Conservation (phyloP, 2,329 filamentous ascomycete species). For the Sordariomycetes sp. region DNA sequence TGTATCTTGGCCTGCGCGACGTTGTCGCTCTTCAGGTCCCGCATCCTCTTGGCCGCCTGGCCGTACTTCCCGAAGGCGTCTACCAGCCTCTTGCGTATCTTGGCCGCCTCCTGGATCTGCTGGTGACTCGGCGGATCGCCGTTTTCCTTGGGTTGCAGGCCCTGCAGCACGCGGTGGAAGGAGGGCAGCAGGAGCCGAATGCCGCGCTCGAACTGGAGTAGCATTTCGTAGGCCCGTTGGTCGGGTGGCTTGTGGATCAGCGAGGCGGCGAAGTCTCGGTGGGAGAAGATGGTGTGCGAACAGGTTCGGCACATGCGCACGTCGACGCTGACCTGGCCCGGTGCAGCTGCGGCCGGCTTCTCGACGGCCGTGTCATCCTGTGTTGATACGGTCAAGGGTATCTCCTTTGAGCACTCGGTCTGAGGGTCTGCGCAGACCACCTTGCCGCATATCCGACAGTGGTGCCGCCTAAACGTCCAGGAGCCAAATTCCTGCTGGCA, state of each 20-base stretch:
- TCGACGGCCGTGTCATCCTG: constrained; percentile 30
- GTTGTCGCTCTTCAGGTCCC: constrained; percentile 66
- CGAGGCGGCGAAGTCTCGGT: constrained; percentile 69
- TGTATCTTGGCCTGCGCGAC: constrained; percentile 68
- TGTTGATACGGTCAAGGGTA: constrained; percentile 66
- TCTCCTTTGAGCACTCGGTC: constrained; percentile 76
- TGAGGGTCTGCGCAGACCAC: constrained; percentile 85
- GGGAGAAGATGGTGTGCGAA: constrained; percentile 50
- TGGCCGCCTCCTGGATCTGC: constrained; percentile 77
- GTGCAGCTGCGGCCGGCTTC: constrained; percentile 22
- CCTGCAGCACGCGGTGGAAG: constrained; percentile 69
- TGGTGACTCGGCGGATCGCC: constrained; percentile 40
- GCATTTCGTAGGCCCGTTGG: constrained; percentile 71
- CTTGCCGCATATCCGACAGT: constrained; percentile 86
- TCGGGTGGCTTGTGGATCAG: constrained; percentile 60
- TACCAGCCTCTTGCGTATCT: constrained; percentile 80
- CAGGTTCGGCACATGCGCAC: constrained; percentile 91
- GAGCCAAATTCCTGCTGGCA: constrained; percentile 93
- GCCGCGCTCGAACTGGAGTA: constrained; percentile 79
- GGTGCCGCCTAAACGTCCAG: constrained; percentile 88
- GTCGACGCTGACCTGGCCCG: constrained; percentile 59
- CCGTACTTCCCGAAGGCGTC: constrained; percentile 89
- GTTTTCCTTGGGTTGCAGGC: constrained; percentile 51
- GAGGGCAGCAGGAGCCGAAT: constrained; percentile 73
- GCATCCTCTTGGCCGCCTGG: constrained; percentile 67